Evolutionary conservation across 805 yeast species (phyloP), one percentile per base, ranked within the genome.

Genomic region (Kazachstania kunashirensis): DNA sequence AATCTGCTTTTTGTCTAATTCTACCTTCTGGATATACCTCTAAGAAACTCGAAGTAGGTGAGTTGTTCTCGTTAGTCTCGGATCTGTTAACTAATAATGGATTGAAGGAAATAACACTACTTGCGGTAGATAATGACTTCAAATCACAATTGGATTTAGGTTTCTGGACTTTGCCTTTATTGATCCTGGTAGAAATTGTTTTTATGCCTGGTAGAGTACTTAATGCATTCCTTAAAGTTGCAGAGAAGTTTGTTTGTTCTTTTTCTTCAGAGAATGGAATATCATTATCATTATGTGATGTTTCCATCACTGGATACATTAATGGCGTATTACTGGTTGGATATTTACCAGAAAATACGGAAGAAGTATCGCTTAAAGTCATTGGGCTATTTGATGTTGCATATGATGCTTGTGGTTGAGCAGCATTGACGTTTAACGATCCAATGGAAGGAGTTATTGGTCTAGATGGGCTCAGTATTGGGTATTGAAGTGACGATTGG

Each of bases 101-200:
- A 6, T 44, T 39, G 16, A 49, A 24, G 2, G 54, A 49, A 13
- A 46, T 38, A 1, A 40, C 33, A 32, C 52, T 48, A 31, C 48
- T 45, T 21, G 46, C 35, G 6, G 45, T 43, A 7, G 52, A 48
- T 5, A 42, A 40, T 13, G 45, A 39, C 12, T 44, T 36, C 3
- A 46, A 40, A n/a, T 43, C 47, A 10, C 29, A 36, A 12, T 46
- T 46, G 2, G 49, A 38, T 4, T 38, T 28, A 10, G 48, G 48
- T 24, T 45, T 45, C 17, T n/a, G 29, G n/a, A 39, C 36, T 17
- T 41, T 39, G 13, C 35, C 24, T 21, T 12, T 39, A 25, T 32
- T 32, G 11, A 10, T 23, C 6, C 12, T 24, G 2, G 18, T n/a
- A 6, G 19, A 4, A 19, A 13, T 25, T 5, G 18, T 16, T 8